Base-by-base conservation (phyloP, 257 asterid species). In the Solanum appendiculatum region DNA sequence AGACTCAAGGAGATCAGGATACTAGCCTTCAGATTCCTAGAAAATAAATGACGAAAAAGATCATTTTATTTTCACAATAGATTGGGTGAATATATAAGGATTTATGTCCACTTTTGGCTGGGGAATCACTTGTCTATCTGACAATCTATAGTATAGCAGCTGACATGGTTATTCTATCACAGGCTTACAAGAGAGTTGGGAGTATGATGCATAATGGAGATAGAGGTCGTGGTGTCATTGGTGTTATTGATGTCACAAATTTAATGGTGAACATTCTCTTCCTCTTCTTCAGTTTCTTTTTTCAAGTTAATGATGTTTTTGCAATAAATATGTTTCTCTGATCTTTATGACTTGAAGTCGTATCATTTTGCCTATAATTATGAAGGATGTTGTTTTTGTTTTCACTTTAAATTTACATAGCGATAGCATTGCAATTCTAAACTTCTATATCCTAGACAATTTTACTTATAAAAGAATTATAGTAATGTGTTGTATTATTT, bases 131-230 rank as follows among this genome's bases (percentile, higher is more conserved):
- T 87, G 34, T 84, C 64, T 56, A 83, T 83, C 86, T 84, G 56
- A 86, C 68, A 80, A 80, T 80, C 64, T 78, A 51, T 16, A 16
- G 29, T 29, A 20, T 70, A 80, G 31, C 63, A 18, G 34, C 81
- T 88, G 51, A 54, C 82, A 68, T 82, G 56, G 66, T 66, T 85
- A 69, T 51, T 74, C 56, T 64, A 16, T 83, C 82, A 21, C 82
- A 95, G 98, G 98, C 98, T 66, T 95, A 95, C 84, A 95, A 94
- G 90, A 93, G 96, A 88, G 98, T 95, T 91, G 98, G 98, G 80
- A 92, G 95, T 90, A 95, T 95, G 97, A 90, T 93, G 85, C 98
- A 95, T 75, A 93, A 92, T 84, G 98, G 94, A 83, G 98, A 95
- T 86, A 89, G 89, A 66, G 95, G 97, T 44, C 97, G 94, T 86